phyloP scores from a whole-genome alignment of 1,284 basidiomycete genomes.

The Ceratobasidium sp. region DNA sequence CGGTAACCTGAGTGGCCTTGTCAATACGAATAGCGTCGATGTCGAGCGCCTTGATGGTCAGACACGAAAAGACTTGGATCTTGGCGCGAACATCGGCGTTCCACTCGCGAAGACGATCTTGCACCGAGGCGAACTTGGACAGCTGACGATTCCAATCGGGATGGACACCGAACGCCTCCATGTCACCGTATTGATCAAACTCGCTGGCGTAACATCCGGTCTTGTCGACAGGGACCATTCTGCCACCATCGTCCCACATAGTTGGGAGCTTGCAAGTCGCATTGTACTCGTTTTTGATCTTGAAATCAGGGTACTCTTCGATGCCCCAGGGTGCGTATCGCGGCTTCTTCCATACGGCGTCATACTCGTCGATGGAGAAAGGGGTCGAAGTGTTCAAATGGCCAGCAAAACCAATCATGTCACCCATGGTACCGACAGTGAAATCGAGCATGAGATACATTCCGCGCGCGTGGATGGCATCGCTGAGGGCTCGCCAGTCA shows the following conservation, averaged over 20 bases:
- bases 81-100: slow-evolving; percentile 74
- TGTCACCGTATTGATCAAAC: slow-evolving; percentile 93
- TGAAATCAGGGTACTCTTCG: slow-evolving; percentile 81
- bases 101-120: slow-evolving; percentile 93
- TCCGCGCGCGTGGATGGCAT: slow-evolving; percentile 74
- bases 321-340: slow-evolving; percentile 83
- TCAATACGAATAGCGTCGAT: slow-evolving; percentile 93
- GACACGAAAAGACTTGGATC: slow-evolving; percentile 78
- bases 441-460: slow-evolving; percentile 94
- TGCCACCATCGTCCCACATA: slow-evolving; percentile 80
- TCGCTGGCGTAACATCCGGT: slow-evolving; percentile 80
- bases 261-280: slow-evolving; percentile 73
- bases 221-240: slow-evolving; percentile 60
- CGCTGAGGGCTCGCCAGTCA: slow-evolving; percentile 78
- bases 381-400: slow-evolving; percentile 80
- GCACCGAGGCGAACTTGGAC: slow-evolving; percentile 91
- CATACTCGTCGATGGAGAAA: slow-evolving; percentile 77
- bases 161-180: slow-evolving; percentile 94
- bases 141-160: slow-evolving; percentile 93
- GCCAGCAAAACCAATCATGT: slow-evolving; percentile 74
- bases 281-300: slow-evolving; percentile 72
- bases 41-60: slow-evolving; percentile 84
- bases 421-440: slow-evolving; percentile 89
- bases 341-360: slow-evolving; percentile 77
- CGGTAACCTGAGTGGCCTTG: slow-evolving; percentile 89